These are phyloP conservation scores for Pythium insidiosum DNA, from an alignment of 352 stramenopile genomes.

Conservation along the genomic window DNA sequence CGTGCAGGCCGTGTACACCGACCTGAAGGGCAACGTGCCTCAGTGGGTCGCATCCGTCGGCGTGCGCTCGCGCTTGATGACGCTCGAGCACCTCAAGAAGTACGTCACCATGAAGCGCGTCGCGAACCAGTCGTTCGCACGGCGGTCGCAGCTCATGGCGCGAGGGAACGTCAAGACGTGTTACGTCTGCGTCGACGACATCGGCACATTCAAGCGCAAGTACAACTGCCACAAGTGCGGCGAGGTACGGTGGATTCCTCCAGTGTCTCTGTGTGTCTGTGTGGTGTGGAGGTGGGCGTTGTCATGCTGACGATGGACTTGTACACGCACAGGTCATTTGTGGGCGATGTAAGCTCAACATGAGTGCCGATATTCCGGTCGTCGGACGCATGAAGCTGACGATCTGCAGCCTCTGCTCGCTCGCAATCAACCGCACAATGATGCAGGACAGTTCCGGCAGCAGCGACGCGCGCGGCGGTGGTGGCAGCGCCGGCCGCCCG, in stretches of 20 bases:
- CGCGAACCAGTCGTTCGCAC: conserved; percentile 62
- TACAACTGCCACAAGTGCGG: conserved; percentile 84
- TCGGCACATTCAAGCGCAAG: conserved; percentile 68
- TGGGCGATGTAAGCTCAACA: conserved; percentile 55
- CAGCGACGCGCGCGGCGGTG: conserved; percentile 17
- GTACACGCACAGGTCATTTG: conserved; percentile 32
- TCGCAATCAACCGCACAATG: conserved; percentile 64
- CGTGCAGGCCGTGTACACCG: conserved; percentile 75
- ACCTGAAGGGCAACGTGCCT: conserved; percentile 73
- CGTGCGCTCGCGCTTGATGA: conserved; percentile 61
- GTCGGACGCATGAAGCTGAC: conserved; percentile 84
- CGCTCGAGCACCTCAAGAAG: conserved; percentile 70
- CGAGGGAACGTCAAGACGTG: conserved; percentile 69
- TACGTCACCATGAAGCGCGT: conserved; percentile 77
- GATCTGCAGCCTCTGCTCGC: conserved; percentile 72
- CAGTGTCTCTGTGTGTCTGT: too few relatives aligned
- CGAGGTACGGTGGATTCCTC: conserved; percentile 31
- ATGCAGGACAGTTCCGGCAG: conserved; percentile 35
- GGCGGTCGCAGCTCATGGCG: conserved; percentile 53
- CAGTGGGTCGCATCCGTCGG: conserved; percentile 54
- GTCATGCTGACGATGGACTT: too few relatives aligned
- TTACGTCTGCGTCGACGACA: conserved; percentile 76
- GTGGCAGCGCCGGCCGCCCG: conserved; percentile 31
- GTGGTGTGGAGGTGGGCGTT: too few relatives aligned
- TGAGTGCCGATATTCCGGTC: conserved; percentile 75